Evolutionary conservation across 208 protist species (phyloP), one percentile per base, ranked within the genome.

Genomic region (Trypanosoma boissoni): DNA sequence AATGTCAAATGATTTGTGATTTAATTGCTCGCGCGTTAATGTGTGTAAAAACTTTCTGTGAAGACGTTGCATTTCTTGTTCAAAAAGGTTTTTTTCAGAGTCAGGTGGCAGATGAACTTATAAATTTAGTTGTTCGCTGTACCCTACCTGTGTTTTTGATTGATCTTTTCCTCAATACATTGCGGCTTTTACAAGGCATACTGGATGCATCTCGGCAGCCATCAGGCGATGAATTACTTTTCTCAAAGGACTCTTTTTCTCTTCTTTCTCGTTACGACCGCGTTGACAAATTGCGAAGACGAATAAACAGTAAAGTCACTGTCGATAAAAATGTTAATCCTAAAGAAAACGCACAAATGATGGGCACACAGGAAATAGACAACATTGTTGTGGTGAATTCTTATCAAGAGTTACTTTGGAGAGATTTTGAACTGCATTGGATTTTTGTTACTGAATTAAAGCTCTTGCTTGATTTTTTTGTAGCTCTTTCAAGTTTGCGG

Each of bases 41-140:
- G 57, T 94, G 83, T 58, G 49, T 86, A 24, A 96, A 96, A 55
- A 92, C 82, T 0, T 81, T 94, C n/a, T 86, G 71, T 29, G 90
- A 96, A 57, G 90, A 96, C 62, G 59, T 92, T 10, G 86, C 86
- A 14, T 93, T 92, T 39, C 69, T 94, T 16, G 76, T 86, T 23
- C 90, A 92, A 59, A 96, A 94, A 46, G 90, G 90, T 5, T 93
- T 96, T 68, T 91, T 96, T 54, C 73, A 94, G 58, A 85, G 74
- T 58, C 80, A 85, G 28, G 84, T 96, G 10, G 84, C 83, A n/a
- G 81, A 84, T 6, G 68, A 73, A 8, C 80, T 96, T 32, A 86
- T 92, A 44, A 72, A 67, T 27, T 77, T 93, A 24, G 78, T 78
- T 57, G 79, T 84, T 23, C 70, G 74, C 8, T 94, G 86, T 56